Base-by-base conservation (phyloP, 805 yeast genomes). In the Jamesozyma gamospora region DNA sequence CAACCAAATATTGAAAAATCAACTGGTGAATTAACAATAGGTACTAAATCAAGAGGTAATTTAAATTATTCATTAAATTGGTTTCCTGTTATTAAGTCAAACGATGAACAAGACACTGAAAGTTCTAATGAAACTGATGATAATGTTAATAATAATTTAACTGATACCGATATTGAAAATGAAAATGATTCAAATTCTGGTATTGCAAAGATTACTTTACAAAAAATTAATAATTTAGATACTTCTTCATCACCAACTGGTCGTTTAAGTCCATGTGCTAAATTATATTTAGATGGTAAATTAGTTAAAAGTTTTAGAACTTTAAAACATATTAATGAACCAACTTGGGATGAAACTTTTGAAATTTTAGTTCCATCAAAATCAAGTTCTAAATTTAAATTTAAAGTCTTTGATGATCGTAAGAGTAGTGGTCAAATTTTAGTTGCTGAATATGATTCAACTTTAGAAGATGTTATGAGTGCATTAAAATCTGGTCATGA, bases 261-360 rank as follows among this genome's bases (percentile, higher is more conserved):
- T 21, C 49, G 46, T 26, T 45, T 69, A 45, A 63, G 79, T 54
- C 82, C 92, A 24, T 77, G 72, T 57, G 87, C 87, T 13, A 83
- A 79, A 51, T 56, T 83, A 16, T 75, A 63, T 49, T 57, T 81
- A 37, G 75, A 80, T 55, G 71, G 71, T 30, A 71, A 76, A 45
- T 60, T 74, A 39, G 67, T 71, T n/a, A 71, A 72, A 50, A 63
- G 63, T 5, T 73, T 77, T 40, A 75, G 92, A 65, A 70, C 72
- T 26, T 66, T 82, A 55, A 77, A 75, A 51, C 71, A 75, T 52
- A 70, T 77, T 8, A 83, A 82, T 51, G 85, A 78, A 51, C 94
- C 94, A 14, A 64, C 77, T 11, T 83, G 82, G 77, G 77, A 75
- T 43, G 76, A 77, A 50, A 56, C 70, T 24, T 59, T 76, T 41